Base-by-base conservation (phyloP, 345 rosid genomes). In the Luvunga scandens region DNA sequence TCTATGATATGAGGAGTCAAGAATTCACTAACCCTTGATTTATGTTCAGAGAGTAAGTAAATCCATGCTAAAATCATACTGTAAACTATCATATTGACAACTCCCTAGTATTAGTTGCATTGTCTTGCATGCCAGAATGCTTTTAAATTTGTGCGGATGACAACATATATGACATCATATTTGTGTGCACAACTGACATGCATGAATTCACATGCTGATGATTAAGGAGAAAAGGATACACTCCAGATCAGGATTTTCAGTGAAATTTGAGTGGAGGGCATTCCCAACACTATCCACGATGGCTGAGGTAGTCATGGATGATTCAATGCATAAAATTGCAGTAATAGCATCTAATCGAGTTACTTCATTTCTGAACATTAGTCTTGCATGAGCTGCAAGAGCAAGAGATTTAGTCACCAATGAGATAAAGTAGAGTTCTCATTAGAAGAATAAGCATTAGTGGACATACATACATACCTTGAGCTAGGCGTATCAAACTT, bases 311-410 rank as follows among this genome's bases (percentile, higher is more conserved):
- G 98, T 95, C 99, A 95, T 95, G 56, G 98, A 95, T 74, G 97
- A 95, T 85, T 95, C 95, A 28, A 93, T 86, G 88, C 98, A 95
- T 80, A 95, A 79, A 83, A 95, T 89, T 81, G 98, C 97, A 73
- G 97, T 89, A 80, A 95, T 88, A 21, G 98, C 99, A 85, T 95
- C 98, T 70, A 90, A 75, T 75, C 84, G 86, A 1, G 89, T 93
- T 16, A 93, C 99, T 84, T 95, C 94, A 50, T 91, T 88, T 87
- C 99, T 92, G 88, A 91, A 95, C 99, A 95, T 91, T 75, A 95
- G 90, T 84, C 97, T 90, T 64, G 99, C 99, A 85, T 95, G 99
- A 75, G 97, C 98, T 95, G 89, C 80, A 79, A 73, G 67, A 76
- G 59, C 69, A 16, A 79, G 34, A 66, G 75, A 38, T 42, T 59